Conservation (phyloP, 257 asterid species). For the Solanum verrucosum region DNA sequence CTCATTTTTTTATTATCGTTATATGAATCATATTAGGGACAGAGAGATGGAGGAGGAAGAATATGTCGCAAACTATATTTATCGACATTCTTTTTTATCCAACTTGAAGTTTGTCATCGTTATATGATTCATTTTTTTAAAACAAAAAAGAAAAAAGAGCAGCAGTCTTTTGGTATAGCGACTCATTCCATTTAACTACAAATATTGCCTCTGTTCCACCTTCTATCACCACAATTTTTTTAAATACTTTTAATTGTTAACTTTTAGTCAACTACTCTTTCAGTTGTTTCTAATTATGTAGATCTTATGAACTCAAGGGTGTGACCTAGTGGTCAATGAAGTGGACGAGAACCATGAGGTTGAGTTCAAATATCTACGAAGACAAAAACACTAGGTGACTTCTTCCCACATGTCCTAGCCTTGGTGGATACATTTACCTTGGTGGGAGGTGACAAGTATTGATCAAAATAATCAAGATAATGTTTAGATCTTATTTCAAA, state of each 20-base stretch:
- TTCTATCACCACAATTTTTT: not conserved
- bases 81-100: not conserved
- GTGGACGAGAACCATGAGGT: not conserved
- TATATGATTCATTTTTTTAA: not conserved
- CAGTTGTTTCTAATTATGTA: not conserved
- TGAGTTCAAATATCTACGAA: not conserved
- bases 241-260: not conserved
- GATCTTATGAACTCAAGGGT: not conserved
- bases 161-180: not conserved
- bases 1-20: not conserved
- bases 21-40: not conserved
- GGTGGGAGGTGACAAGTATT: not conserved
- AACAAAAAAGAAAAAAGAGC: not conserved
- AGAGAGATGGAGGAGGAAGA: not conserved
- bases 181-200: not conserved
- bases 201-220: not conserved
- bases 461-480: not conserved
- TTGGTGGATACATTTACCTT: not conserved
- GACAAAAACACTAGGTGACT: not conserved
- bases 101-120: not conserved
- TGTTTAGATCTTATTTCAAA: not conserved
- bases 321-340: not conserved
- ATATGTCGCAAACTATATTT: not conserved
- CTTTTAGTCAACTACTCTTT: not conserved
- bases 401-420: not conserved